These are phyloP conservation scores for Saccharum hybrid DNA, from an alignment of 202 grass and related monocot species.

Conservation along the genomic window DNA sequence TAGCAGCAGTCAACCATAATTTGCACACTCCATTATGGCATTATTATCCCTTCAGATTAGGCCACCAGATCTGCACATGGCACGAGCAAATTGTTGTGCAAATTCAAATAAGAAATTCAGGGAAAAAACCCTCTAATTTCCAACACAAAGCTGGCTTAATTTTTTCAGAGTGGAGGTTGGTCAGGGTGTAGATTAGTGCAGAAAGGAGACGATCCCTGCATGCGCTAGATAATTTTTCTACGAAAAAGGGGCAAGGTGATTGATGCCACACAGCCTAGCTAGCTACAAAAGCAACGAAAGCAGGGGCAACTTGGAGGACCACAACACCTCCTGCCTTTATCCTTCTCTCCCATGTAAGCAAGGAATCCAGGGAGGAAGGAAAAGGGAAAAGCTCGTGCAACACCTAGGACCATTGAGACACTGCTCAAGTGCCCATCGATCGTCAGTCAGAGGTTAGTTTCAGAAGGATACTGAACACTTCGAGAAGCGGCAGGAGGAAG, in stretches of 20 bases:
- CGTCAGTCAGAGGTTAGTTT: background rate
- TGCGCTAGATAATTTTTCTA: background rate
- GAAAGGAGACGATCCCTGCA: background rate
- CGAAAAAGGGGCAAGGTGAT: background rate
- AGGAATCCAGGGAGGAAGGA: background rate
- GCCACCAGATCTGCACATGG: background rate
- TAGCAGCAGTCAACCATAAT: background rate
- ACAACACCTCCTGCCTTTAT: background rate
- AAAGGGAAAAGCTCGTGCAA: background rate
- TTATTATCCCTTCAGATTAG: background rate
- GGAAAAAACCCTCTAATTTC: too few relatives aligned
- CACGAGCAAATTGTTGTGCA: too few relatives aligned
- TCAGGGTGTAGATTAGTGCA: background rate
- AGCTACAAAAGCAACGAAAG: constrained; percentile 24
- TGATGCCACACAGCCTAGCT: constrained; percentile 8
- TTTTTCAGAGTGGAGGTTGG: background rate
- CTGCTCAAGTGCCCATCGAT: too few relatives aligned
- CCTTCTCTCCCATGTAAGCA: constrained; percentile 10
- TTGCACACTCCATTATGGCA: background rate
- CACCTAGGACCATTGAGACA: background rate
- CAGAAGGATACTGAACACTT: background rate
- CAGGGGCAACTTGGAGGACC: background rate
- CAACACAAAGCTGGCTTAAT: too few relatives aligned
- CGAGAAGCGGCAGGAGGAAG: background rate
- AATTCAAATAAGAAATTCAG: too few relatives aligned